Evolutionary conservation across 108 stramenopile species (phyloP).

Genomic region (Asterionellopsis glacialis): DNA sequence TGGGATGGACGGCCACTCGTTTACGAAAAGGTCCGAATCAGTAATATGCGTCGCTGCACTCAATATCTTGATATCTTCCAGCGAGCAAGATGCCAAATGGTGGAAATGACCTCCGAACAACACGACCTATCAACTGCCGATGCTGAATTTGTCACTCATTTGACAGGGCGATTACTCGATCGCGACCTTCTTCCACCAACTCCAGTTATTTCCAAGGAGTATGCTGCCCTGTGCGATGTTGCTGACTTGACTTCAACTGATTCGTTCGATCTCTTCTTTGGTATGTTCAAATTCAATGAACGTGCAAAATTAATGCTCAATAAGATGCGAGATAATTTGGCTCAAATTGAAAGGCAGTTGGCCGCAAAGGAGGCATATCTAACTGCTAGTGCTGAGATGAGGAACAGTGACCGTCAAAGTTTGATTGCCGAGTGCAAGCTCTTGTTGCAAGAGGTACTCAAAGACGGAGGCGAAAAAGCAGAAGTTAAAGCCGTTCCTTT

Average conservation of each 20-base stretch:
- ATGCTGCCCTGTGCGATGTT: slow-evolving; percentile 84
- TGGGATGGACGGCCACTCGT: slow-evolving; percentile 93
- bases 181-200: slow-evolving; percentile 79
- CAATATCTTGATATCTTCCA: slow-evolving; percentile 85
- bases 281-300: slow-evolving; percentile 92
- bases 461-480: slow-evolving; percentile 7
- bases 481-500: neutral
- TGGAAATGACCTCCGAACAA: slow-evolving; percentile 88
- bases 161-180: slow-evolving; percentile 89
- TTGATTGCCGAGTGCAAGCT: slow-evolving; percentile 84
- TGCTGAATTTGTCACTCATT: slow-evolving; percentile 93
- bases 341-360: slow-evolving; percentile 87
- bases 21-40: slow-evolving; percentile 80
- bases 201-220: slow-evolving; percentile 89
- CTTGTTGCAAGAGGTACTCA: slow-evolving; percentile 79
- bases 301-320: slow-evolving; percentile 65
- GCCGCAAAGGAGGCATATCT: slow-evolving; percentile 93
- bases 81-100: slow-evolving; percentile 84
- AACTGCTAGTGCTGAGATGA: slow-evolving; percentile 85
- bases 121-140: slow-evolving; percentile 90
- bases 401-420: slow-evolving; percentile 80
- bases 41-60: slow-evolving; percentile 72
- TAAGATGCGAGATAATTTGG: slow-evolving; percentile 86
- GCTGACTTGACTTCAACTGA: slow-evolving; percentile 87
- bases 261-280: slow-evolving; percentile 93